These are phyloP conservation scores for Ophiognomonia clavigignenti-juglandacearum DNA, from an alignment of 2,329 filamentous ascomycete genomes.

Conservation along the genomic window DNA sequence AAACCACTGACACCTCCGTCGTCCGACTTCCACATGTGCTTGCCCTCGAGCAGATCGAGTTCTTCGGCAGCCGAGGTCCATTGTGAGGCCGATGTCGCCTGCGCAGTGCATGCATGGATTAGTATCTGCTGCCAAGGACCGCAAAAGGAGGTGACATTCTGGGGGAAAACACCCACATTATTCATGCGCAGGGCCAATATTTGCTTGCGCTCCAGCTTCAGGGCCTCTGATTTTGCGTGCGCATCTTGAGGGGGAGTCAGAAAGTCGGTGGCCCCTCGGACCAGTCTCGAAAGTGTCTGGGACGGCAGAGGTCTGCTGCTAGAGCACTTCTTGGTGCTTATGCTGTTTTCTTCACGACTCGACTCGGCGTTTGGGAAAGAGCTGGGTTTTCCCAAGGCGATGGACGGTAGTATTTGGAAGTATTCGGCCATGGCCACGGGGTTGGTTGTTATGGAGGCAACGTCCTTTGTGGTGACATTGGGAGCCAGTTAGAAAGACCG, in stretches of 20 bases:
- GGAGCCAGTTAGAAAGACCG: background rate
- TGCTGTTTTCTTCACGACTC: too few relatives aligned
- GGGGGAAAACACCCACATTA: conserved; percentile 47
- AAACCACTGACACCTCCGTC: conserved; percentile 45
- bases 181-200: conserved; percentile 61
- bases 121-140: conserved; percentile 14
- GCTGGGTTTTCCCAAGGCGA: background rate
- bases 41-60: conserved; percentile 74
- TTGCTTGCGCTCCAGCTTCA: conserved; percentile 52
- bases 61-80: conserved; percentile 74
- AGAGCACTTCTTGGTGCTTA: conserved; percentile 1
- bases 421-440: conserved; percentile 13
- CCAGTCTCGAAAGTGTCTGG: conserved; percentile 19
- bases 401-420: conserved; percentile 10
- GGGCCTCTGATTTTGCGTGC: conserved; percentile 39
- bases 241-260: conserved; percentile 48
- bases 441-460: background rate
- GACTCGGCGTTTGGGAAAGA: background rate
- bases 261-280: conserved; percentile 32
- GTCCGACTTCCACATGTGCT: conserved; percentile 75
- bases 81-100: conserved; percentile 65
- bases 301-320: conserved; percentile 4
- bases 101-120: conserved; percentile 2
- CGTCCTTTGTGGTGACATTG: conserved; percentile 6
- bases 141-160: background rate